Evolutionary conservation across 495 filamentous ascomycete genomes (phyloP), one percentile per base, ranked within the genome.

Genomic region (Tetracladium setigerum): DNA sequence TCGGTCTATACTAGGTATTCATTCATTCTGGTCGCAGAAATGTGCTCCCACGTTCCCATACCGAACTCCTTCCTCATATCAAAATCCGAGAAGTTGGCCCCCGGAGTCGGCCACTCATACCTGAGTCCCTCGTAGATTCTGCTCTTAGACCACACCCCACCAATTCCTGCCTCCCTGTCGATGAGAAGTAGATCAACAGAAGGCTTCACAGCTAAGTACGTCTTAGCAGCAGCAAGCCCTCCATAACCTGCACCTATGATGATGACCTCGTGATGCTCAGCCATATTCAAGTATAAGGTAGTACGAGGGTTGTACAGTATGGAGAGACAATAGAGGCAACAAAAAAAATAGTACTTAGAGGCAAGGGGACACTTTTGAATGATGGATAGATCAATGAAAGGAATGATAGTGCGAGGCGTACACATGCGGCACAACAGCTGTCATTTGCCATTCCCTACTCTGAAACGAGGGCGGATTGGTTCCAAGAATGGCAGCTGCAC

Each of bases 141-240:
- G n/a, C 69, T 58, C 24, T 63, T 56, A 37, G 69, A 62, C 76
- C 76, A 79, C 0, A 70, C 72, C 2, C 76, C 76, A 1, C 76
- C 76, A 19, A 73, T 52, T 0, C 58, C 62, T 9, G 52, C 37
- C 6, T 69, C 56, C 0, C 62, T 50, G 47, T 81, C 76, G 27
- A 84, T 53, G 30, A 77, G 53, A 0, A 68, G 53, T 11, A 79
- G 39, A n/a, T 65, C 55, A 33, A 64, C 55, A 3, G 44, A 37
- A 1, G 71, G 69, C 17, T 59, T 46, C 6, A 70, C 41, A 38
- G 62, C 37, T 9, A 72, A 59, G 47, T 73, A 75, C 0, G 66
- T 69, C 48, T 67, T 69, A 11, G 70, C 68, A 8, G 67, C 62
- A 12, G 59, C 55, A 6, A 74, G 52, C 5, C 71, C 71, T 41